phyloP scores from a whole-genome alignment of 2,329 filamentous ascomycete genomes.

The Microsporum ferrugineum region DNA sequence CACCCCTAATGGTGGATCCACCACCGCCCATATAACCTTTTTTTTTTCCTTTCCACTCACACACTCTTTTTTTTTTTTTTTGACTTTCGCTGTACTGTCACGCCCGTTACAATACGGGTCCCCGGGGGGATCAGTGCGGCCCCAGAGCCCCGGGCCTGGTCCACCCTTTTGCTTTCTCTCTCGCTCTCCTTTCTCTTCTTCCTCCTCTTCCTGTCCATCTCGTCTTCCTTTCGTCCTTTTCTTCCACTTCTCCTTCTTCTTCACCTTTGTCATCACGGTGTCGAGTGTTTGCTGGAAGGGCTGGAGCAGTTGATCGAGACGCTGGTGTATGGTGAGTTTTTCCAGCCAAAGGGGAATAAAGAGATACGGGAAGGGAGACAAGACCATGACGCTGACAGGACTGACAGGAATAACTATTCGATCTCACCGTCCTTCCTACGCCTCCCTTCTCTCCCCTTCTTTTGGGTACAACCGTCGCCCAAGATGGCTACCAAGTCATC shows the following conservation, averaged over 20 bases:
- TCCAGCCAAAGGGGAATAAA: too few species aligned
- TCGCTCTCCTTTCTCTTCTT: neutral
- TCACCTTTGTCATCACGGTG: too few species aligned
- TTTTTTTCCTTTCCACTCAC: neutral
- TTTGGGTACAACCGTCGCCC: conserved; percentile 17
- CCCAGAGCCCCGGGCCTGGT: conserved; percentile 6
- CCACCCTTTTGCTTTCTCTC: neutral
- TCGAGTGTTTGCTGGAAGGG: neutral
- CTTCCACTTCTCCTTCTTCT: neutral
- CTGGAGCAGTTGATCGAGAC: neutral
- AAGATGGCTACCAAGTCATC: conserved; percentile 36
- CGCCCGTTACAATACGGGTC: neutral
- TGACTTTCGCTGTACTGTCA: neutral
- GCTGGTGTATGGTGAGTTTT: neutral
- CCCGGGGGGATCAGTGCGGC: neutral
- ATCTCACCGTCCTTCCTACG: neutral
- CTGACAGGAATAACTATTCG: neutral
- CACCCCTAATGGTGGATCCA: neutral
- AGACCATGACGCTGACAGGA: neutral
- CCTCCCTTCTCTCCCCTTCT: neutral
- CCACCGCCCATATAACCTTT: neutral
- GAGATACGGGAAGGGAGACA: neutral
- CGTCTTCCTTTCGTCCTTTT: neutral
- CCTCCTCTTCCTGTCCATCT: neutral
- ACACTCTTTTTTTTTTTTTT: neutral